phyloP scores from a whole-genome alignment of 2,329 filamentous ascomycete species.

The Botrytis squamosa region DNA sequence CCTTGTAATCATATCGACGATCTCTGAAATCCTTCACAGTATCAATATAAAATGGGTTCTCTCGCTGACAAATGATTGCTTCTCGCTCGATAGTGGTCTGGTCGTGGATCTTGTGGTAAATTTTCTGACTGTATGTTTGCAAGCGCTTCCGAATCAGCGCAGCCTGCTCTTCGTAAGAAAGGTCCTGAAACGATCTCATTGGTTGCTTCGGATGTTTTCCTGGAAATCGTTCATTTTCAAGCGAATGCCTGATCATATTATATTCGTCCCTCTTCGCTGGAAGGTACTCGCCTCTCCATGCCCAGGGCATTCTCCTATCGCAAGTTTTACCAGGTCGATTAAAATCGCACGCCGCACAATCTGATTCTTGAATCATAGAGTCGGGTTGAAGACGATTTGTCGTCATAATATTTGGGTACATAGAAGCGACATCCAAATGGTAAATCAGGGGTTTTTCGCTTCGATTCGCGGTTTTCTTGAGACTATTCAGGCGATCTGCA shows the following conservation, averaged over 20 bases:
- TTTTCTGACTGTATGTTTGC: slow-evolving; percentile 93
- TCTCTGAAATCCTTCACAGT: slow-evolving; percentile 96
- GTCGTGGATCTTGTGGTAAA: slow-evolving; percentile 99
- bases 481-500: slow-evolving; percentile 61
- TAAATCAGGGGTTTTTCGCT: slow-evolving; percentile 89
- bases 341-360: slow-evolving; percentile 97
- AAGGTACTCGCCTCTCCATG: slow-evolving; percentile 96
- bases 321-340: slow-evolving; percentile 97
- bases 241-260: slow-evolving; percentile 93
- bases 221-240: slow-evolving; percentile 92
- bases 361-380: slow-evolving; percentile 96
- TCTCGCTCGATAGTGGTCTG: slow-evolving; percentile 89
- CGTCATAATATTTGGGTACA: slow-evolving; percentile 99
- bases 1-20: slow-evolving; percentile 97
- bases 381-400: slow-evolving; percentile 96
- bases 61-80: slow-evolving; percentile 95
- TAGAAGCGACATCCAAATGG: slow-evolving; percentile 96
- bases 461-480: slow-evolving; percentile 82
- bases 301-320: slow-evolving; percentile 90
- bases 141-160: slow-evolving; percentile 78
- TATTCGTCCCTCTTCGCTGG: slow-evolving; percentile 97
- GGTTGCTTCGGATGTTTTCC: slow-evolving; percentile 71
- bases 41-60: slow-evolving; percentile 98
- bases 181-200: slow-evolving; percentile 72
- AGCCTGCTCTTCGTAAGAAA: slow-evolving; percentile 80